Evolutionary conservation across 2,329 filamentous ascomycete species (phyloP), one percentile per base, ranked within the genome.

Genomic region (Anthostomella pinea): DNA sequence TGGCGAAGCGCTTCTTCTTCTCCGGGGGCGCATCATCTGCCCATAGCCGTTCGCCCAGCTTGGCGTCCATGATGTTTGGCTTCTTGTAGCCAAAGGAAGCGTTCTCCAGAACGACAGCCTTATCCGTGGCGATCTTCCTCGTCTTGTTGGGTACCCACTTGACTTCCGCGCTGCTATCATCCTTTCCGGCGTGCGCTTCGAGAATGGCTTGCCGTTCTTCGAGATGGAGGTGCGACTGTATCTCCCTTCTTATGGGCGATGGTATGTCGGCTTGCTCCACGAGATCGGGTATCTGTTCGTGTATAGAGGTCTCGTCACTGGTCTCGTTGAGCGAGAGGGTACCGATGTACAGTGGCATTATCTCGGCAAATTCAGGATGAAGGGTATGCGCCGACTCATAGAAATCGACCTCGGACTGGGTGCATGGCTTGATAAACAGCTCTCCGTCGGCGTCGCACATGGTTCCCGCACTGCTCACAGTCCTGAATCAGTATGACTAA

Each of bases 351-450:
- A 79, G 74, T 29, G 93, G 91, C 73, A 97, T 91, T 53, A 91
- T 77, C 16, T 82, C 77, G 33, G 81, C 77, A 54, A 97, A 87
- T 2, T 83, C 79, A 19, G 81, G 78, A 57, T 95, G 84, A 15
- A 73, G 65, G 21, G 75, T 64, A 33, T 64, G 62, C 18, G 81
- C 82, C 24, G 80, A 78, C 60, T 95, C 79, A 71, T 98, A 98
- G 64, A 98, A 98, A 28, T 81, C 75, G 53, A 97, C 80, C 67
- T 98, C 93, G 46, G 81, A 74, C 45, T 80, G 68, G 1, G 87
- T 95, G 63, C 91, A 97, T 13, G 93, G 93, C 66, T 98, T 98
- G 59, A 96, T 87, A 60, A 98, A 86, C 21, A 97, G 72, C 46
- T 85, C 79, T 59, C 93, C 93, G 35, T 87, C 81, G 37, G 77